These are phyloP conservation scores for Vishniacozyma victoriae DNA, from an alignment of 768 basidiomycete species.

Conservation along the genomic window DNA sequence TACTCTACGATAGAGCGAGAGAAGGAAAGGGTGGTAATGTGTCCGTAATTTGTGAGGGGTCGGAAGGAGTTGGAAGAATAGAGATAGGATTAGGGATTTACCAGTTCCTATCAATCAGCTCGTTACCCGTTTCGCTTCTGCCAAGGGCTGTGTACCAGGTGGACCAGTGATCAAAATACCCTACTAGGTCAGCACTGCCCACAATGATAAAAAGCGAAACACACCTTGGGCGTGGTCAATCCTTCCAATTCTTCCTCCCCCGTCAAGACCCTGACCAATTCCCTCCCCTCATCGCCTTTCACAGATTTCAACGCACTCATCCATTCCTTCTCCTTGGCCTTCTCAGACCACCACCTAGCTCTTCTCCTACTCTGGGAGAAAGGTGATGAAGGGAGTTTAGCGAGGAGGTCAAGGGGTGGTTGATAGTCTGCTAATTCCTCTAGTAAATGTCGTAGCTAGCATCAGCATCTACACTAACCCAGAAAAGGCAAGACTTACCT, in stretches of 20 bases:
- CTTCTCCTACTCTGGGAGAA: not conserved
- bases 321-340: conserved; percentile 24
- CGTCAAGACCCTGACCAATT: conserved; percentile 50
- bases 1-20: conserved; percentile 56
- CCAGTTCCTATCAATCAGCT: conserved; percentile 49
- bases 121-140: not conserved
- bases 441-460: conserved; percentile 54
- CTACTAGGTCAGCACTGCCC: conserved; percentile 36
- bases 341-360: conserved; percentile 19
- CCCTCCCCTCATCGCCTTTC: conserved; percentile 23
- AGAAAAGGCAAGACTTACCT: conserved; percentile 46
- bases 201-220: conserved; percentile 14
- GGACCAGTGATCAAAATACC: conserved; percentile 55
- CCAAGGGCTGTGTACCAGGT: conserved; percentile 38
- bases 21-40: conserved; percentile 58
- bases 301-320: conserved; percentile 15
- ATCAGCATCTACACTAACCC: not conserved
- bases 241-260: conserved; percentile 56
- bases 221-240: conserved; percentile 55
- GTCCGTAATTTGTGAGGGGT: conserved; percentile 56
- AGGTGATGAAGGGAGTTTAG: conserved; percentile 37
- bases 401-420: conserved; percentile 51
- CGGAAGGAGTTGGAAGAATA: conserved; percentile 56
- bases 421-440: conserved; percentile 53
- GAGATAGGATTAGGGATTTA: conserved; percentile 56